Conservation (phyloP, 495 filamentous ascomycete genomes). For the Jackrogersella minutella region DNA sequence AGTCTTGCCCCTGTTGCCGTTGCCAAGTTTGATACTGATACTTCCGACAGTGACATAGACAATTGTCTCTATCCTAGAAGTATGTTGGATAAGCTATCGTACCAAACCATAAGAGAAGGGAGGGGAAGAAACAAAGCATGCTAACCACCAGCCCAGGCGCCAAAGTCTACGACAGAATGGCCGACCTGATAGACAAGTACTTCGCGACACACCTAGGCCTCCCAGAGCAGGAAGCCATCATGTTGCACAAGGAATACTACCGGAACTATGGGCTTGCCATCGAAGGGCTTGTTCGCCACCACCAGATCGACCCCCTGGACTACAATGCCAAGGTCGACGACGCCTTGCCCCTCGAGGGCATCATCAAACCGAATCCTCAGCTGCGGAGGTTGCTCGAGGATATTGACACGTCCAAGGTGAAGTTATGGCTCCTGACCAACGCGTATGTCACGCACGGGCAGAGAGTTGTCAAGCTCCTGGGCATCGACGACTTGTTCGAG, state of each 20-base stretch:
- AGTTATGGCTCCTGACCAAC: conserved; percentile 94
- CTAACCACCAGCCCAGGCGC: conserved; percentile 55
- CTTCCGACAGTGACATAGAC: conserved; percentile 78
- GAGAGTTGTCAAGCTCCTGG: conserved; percentile 81
- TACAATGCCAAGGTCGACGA: conserved; percentile 97
- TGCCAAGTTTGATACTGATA: conserved; percentile 2
- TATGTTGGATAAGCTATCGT: conserved; percentile 46
- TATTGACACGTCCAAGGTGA: conserved; percentile 80
- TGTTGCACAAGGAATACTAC: conserved; percentile 91
- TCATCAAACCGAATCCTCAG: conserved; percentile 78
- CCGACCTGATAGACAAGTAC: conserved; percentile 78
- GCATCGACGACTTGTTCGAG: conserved; percentile 87
- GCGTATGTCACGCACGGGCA: conserved; percentile 89
- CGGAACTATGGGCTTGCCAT: conserved; percentile 96
- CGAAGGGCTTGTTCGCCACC: conserved; percentile 89
- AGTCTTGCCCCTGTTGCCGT: conserved; percentile 16
- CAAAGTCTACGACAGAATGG: conserved; percentile 79
- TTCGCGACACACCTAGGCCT: conserved; percentile 82
- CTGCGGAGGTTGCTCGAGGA: conserved; percentile 80
- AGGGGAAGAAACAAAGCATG: background rate
- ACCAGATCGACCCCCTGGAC: conserved; percentile 93
- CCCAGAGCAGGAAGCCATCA: conserved; percentile 72
- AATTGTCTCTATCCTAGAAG: conserved; percentile 85
- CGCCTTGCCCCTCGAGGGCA: conserved; percentile 83
- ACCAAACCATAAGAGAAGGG: background rate